phyloP scores from a whole-genome alignment of 768 basidiomycete species.

The Pholiota microspora region DNA sequence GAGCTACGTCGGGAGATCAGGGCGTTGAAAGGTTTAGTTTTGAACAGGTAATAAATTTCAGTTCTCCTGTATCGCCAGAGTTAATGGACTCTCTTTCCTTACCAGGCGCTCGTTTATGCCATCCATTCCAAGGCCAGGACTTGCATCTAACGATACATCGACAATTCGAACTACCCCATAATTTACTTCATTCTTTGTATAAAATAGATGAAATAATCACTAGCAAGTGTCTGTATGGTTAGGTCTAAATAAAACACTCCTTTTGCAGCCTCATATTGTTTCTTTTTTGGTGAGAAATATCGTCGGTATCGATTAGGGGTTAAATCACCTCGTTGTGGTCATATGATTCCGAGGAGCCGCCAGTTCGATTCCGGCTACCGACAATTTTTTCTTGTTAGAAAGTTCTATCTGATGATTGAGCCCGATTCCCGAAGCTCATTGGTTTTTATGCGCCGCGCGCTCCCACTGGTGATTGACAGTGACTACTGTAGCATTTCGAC shows the following conservation, averaged over 20 bases:
- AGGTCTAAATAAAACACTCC: too few relatives aligned
- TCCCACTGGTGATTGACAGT: too few relatives aligned
- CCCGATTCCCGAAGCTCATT: too few relatives aligned
- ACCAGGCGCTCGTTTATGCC: slow-evolving; percentile 43
- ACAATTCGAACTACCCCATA: slow-evolving; percentile 1
- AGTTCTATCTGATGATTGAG: background rate
- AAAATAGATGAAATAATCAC: too few relatives aligned
- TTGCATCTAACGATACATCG: background rate
- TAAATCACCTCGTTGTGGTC: slow-evolving; percentile 36
- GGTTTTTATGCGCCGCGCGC: too few relatives aligned
- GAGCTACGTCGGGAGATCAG: slow-evolving; percentile 73
- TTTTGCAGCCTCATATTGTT: background rate
- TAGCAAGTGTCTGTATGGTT: too few relatives aligned
- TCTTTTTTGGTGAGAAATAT: background rate
- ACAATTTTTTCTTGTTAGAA: slow-evolving; percentile 11
- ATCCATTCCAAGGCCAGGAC: slow-evolving; percentile 21
- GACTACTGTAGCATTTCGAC: too few relatives aligned
- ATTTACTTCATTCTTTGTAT: too few relatives aligned
- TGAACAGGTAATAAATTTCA: slow-evolving; percentile 55
- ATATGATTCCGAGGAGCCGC: slow-evolving; percentile 28
- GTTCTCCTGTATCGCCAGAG: too few relatives aligned
- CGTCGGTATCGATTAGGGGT: slow-evolving; percentile 33
- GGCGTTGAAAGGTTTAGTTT: slow-evolving; percentile 73
- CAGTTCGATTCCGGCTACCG: slow-evolving; percentile 33
- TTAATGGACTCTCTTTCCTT: too few relatives aligned